phyloP scores from a whole-genome alignment of 2,329 filamentous ascomycete species.

The Alternaria sp. region DNA sequence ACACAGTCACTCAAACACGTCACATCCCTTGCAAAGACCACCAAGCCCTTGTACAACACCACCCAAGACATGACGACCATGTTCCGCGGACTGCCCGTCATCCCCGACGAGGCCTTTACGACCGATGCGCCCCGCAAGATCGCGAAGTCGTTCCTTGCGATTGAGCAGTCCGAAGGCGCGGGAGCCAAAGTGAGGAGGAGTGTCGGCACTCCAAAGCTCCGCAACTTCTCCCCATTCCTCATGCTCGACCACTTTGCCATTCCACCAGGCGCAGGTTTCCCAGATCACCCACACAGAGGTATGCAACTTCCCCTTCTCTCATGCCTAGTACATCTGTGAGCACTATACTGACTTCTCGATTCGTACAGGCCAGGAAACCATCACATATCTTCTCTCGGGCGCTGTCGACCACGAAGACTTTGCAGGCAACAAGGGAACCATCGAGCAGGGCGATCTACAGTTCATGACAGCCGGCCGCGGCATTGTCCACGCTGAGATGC shows the following conservation, averaged over 20 bases:
- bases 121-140: constrained; percentile 72
- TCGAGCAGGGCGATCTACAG: constrained; percentile 87
- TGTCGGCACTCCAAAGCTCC: constrained; percentile 82
- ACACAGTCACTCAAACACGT: constrained; percentile 41
- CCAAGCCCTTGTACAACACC: constrained; percentile 30
- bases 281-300: constrained; percentile 83
- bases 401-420: constrained; percentile 94
- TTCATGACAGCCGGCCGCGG: constrained; percentile 96
- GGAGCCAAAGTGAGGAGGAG: constrained; percentile 87
- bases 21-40: constrained; percentile 30
- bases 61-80: constrained; percentile 44
- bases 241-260: constrained; percentile 94
- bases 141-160: constrained; percentile 81
- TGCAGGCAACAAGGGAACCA: constrained; percentile 82
- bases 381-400: constrained; percentile 88
- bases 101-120: constrained; percentile 50
- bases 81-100: constrained; percentile 60
- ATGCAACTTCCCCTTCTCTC: background rate
- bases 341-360: background rate
- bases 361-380: constrained; percentile 71
- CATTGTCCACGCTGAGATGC: constrained; percentile 97
- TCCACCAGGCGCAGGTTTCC: constrained; percentile 83
- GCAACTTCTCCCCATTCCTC: constrained; percentile 89
- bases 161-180: constrained; percentile 86
- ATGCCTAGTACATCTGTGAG: background rate